Evolutionary conservation across 2,329 filamentous ascomycete species (phyloP).

Genomic region (Lecanosticta acicola): DNA sequence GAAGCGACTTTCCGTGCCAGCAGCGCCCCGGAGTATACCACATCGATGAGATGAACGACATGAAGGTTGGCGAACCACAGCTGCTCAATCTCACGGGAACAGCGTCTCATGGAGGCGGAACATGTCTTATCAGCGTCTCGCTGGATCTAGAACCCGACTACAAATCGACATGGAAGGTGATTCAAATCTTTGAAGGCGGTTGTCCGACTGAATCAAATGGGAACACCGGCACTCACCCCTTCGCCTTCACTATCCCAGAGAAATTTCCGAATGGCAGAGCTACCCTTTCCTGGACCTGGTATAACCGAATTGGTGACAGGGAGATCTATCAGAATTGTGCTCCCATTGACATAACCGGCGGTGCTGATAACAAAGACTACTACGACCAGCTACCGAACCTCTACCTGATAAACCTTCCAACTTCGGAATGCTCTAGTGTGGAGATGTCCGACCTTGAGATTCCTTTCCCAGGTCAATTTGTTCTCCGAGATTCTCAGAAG

Average conservation of each 20-base stretch:
- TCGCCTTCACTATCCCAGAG: slow-evolving; percentile 65
- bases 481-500: slow-evolving; percentile 26
- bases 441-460: slow-evolving; percentile 53
- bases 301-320: slow-evolving; percentile 80
- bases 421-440: slow-evolving; percentile 48
- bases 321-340: slow-evolving; percentile 96
- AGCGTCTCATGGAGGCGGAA: slow-evolving; percentile 82
- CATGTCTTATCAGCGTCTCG: slow-evolving; percentile 79
- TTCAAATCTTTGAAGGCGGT: slow-evolving; percentile 79
- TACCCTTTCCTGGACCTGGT: slow-evolving; percentile 80
- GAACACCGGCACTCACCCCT: slow-evolving; percentile 46
- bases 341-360: slow-evolving; percentile 57
- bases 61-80: slow-evolving; percentile 57
- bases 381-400: slow-evolving; percentile 61
- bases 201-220: slow-evolving; percentile 67
- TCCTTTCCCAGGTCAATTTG: slow-evolving; percentile 52
- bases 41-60: slow-evolving; percentile 52
- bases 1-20: slow-evolving; percentile 76
- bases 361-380: slow-evolving; percentile 40
- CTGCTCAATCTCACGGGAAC: slow-evolving; percentile 62
- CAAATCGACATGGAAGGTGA: slow-evolving; percentile 72
- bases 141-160: slow-evolving; percentile 65
- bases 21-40: slow-evolving; percentile 42
- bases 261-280: slow-evolving; percentile 69
- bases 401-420: slow-evolving; percentile 60